Conservation (phyloP, 495 filamentous ascomycete species). For the Aspergillus wentii region DNA sequence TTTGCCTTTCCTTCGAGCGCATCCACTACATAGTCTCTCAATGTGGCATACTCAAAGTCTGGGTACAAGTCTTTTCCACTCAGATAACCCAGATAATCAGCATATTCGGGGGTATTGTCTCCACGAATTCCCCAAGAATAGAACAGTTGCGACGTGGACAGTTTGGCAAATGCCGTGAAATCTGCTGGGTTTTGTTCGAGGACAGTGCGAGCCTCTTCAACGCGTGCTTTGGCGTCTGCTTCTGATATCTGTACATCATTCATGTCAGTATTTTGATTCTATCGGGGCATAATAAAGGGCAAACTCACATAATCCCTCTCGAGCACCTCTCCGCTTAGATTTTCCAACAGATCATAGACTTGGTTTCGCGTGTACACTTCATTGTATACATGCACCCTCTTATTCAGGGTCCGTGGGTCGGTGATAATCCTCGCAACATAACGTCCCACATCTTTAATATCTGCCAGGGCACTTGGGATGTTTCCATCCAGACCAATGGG, state of each 20-base stretch:
- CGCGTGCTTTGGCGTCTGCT: background rate
- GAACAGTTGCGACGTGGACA: slow-evolving; percentile 15
- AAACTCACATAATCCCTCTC: slow-evolving; percentile 21
- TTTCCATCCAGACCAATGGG: slow-evolving; percentile 23
- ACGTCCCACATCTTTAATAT: slow-evolving; percentile 33
- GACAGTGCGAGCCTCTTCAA: background rate
- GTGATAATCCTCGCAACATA: slow-evolving; percentile 36
- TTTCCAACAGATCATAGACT: slow-evolving; percentile 25
- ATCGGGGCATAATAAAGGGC: background rate
- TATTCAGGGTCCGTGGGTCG: slow-evolving; percentile 39
- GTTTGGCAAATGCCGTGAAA: background rate
- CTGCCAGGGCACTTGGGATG: slow-evolving; percentile 19
- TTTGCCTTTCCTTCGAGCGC: background rate
- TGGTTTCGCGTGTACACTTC: slow-evolving; percentile 28
- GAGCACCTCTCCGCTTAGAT: slow-evolving; percentile 26
- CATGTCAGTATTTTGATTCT: too few species aligned
- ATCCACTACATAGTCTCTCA: slow-evolving; percentile 8
- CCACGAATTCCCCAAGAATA: slow-evolving; percentile 27
- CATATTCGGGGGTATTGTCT: slow-evolving; percentile 37
- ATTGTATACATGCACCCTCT: slow-evolving; percentile 28
- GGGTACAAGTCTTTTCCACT: slow-evolving; percentile 37
- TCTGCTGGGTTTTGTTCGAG: slow-evolving; percentile 1
- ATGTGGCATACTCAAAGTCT: slow-evolving; percentile 14
- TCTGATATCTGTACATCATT: background rate
- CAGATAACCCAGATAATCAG: slow-evolving; percentile 41